Base-by-base conservation (phyloP, 2,329 filamentous ascomycete genomes). In the Colletotrichum caudatum region DNA sequence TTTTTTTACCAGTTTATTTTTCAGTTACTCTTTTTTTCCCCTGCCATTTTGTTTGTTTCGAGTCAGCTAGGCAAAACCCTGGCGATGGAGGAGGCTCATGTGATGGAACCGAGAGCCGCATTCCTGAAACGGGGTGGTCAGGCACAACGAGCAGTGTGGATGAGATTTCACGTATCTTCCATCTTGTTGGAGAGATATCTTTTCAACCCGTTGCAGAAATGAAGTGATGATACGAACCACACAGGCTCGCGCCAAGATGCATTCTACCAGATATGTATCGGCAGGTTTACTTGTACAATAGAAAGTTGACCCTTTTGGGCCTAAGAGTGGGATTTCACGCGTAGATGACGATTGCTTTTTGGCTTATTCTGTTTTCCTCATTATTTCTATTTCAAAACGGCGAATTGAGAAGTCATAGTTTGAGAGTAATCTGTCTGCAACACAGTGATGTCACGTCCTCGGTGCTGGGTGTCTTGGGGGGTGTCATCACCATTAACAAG, bases 151-250 rank as follows among this genome's bases (percentile, higher is more conserved):
- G 57, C 35, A 54, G 66, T 66, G 66, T 53, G 48, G 67, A 62
- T 51, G 68, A 23, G 35, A 68, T 53, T 58, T 61, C 23, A 46
- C 53, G 48, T 29, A 39, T 57, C 50, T 51, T 61, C 53, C 68
- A 71, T 67, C 51, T 67, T 71, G 44, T 66, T 33, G 41, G 60
- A 64, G 51, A 62, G 68, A 58, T 64, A 71, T 71, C 56, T 61
- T 58, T 67, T 71, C 59, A 18, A 64, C 53, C 64, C 65, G 58
- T 72, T 66, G 60, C 69, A 69, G 68, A 56, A 73, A 73, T 71
- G 71, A 73, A 68, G 69, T 68, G 68, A 73, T 62, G 71, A 72
- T 58, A 67, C 48, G 54, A 67, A 66, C 26, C 67, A 63, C 54
- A 67, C 60, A 50, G 33, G 39, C 44, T 66, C 57, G 51, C 68